Base-by-base conservation (phyloP, 371 early-diverging fungal genomes). In the Dichotomocladium elegans region DNA sequence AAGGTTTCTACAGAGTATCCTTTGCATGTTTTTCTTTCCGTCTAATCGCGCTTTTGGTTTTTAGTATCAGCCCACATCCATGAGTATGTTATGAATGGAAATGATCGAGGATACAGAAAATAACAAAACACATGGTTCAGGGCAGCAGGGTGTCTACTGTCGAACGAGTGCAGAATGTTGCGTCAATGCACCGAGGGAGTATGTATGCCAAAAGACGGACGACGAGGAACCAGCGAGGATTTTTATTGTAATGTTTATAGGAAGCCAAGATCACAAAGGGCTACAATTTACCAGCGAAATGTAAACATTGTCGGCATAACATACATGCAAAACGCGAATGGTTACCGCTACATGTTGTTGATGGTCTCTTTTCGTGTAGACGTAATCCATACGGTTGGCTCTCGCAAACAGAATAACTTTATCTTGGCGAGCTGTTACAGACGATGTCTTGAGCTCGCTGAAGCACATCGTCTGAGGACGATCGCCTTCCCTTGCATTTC, bases 61-160 rank as follows among this genome's bases (percentile, higher is more conserved):
- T n/a, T 41, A 74, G 94, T 92, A 19, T 91, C 92, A 57, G 93
- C 93, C 0, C 92, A 92, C 94, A 94, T 67, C 61, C 74, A 58
- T 74, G 48, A 53, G 51, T 40, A 37, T 12, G 17, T 15, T 15
- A n/a, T n/a, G n/a, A n/a, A n/a, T n/a, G n/a, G n/a, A 34, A 17
- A 37, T 37, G 37, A 15, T 11, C 37, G 21, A 37, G 37, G n/a
- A 37, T 15, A 6, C 15, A 1, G 10, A 2, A 37, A 15, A 19
- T 12, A 37, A 37, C 37, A 37, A 37, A n/a, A n/a, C n/a, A n/a
- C n/a, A n/a, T n/a, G n/a, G n/a, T n/a, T n/a, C n/a, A n/a, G n/a
- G n/a, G n/a, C n/a, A n/a, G n/a, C n/a, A n/a, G n/a, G n/a, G n/a
- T n/a, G n/a, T n/a, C n/a, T 37, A 2, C 9, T n/a, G 15, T 21